Percentiles rank a stretch among this genome's conserved stretches.
These are phyloP conservation scores for Colletotrichum brevisporum DNA, from an alignment of 2,329 filamentous ascomycete genomes.

Conservation along the genomic window DNA sequence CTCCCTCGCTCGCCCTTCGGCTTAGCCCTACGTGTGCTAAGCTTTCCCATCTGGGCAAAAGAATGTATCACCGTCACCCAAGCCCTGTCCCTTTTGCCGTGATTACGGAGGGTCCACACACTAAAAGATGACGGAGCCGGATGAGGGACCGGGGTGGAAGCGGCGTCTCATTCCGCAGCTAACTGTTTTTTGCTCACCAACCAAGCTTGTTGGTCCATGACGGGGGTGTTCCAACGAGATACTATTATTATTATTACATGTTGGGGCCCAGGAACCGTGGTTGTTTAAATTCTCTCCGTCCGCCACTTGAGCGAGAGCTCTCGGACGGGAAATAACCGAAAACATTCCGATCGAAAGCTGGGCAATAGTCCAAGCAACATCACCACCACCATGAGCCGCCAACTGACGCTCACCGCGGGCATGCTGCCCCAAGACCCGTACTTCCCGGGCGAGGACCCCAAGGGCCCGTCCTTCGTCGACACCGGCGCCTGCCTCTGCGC, in stretches of 20 bases:
- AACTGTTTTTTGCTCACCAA: no score
- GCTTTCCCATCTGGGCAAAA: slow-evolving; percentile 7
- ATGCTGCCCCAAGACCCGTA: slow-evolving; percentile 55
- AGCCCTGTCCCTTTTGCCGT: not conserved
- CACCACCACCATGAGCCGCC: slow-evolving; percentile 19
- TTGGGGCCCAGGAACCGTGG: no score
- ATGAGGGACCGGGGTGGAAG: not conserved
- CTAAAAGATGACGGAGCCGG: slow-evolving; percentile 20
- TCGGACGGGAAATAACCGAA: not conserved
- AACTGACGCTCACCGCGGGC: not conserved
- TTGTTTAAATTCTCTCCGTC: not conserved
- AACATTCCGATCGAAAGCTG: not conserved
- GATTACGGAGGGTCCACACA: slow-evolving; percentile 7
- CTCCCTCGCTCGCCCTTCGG: no score
- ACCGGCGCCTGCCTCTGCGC: slow-evolving; percentile 56
- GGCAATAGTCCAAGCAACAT: not conserved
- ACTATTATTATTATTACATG: no score
- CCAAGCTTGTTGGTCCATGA: no score
- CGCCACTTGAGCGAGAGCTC: not conserved
- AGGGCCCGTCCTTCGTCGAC: slow-evolving; percentile 57
- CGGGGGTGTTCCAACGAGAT: no score
- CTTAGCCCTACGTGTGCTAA: not conserved
- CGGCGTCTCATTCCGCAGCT: not conserved
- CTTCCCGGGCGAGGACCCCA: slow-evolving; percentile 47
- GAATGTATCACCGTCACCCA: slow-evolving; percentile 5